A percentile compares a stretch with the other conserved stretches of the same genome.
phyloP scores from a whole-genome alignment of 2,329 filamentous ascomycete species.

The Cladosporium sp. region DNA sequence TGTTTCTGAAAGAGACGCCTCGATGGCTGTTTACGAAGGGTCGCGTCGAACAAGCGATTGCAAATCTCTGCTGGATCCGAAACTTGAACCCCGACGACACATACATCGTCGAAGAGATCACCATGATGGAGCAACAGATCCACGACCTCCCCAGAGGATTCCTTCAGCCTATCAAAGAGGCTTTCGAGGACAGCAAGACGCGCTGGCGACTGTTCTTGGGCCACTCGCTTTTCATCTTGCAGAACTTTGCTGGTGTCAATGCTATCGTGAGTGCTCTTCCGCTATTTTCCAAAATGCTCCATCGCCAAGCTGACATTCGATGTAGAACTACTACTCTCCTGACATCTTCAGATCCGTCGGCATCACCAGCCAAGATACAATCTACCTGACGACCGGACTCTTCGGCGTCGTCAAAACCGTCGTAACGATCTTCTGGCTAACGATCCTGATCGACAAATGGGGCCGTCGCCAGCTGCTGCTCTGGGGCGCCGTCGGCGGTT shows the following conservation, averaged over 20 bases:
- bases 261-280: neutral
- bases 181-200: constrained; percentile 15
- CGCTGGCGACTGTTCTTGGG: constrained; percentile 20
- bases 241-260: constrained; percentile 17
- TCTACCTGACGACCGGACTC: constrained; percentile 14
- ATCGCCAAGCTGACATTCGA: neutral
- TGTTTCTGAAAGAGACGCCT: constrained; percentile 26
- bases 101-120: constrained; percentile 12
- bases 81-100: constrained; percentile 5
- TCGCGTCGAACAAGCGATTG: neutral
- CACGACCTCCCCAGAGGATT: constrained; percentile 13
- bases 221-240: constrained; percentile 18
- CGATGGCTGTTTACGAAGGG: constrained; percentile 20
- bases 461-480: constrained; percentile 12
- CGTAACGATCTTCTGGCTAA: constrained; percentile 11
- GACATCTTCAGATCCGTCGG: constrained; percentile 7
- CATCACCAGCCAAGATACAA: constrained; percentile 10
- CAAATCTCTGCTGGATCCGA: constrained; percentile 8
- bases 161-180: constrained; percentile 15
- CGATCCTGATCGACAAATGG: constrained; percentile 10
- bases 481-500: constrained; percentile 8
- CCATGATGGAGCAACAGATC: constrained; percentile 10
- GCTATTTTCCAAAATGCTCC: too few relatives aligned
- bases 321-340: neutral
- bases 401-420: constrained; percentile 18